Conservation (phyloP, 441 rosid genomes). For the Lepidium campestre region DNA sequence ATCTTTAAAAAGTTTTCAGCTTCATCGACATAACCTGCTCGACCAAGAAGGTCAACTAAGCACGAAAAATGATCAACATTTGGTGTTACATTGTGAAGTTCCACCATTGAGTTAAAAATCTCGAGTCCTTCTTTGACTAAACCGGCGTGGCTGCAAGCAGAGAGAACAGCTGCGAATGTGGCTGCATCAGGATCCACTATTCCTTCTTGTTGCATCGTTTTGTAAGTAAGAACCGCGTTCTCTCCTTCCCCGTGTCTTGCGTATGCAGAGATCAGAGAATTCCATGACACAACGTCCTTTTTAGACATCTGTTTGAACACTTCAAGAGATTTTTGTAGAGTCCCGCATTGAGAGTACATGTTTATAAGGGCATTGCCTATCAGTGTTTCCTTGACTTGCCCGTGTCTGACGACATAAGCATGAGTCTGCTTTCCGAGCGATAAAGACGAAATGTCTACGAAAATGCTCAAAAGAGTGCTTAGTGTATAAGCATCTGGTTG, state of each 20-base stretch:
- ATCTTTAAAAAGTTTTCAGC: conserved; percentile 35
- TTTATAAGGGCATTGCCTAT: conserved; percentile 47
- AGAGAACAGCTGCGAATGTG: conserved; percentile 47
- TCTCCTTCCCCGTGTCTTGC: conserved; percentile 57
- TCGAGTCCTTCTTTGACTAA: conserved; percentile 41
- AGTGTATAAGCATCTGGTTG: conserved; percentile 46
- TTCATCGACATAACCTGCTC: conserved; percentile 56
- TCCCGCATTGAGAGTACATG: conserved; percentile 54
- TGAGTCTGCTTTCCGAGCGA: conserved; percentile 45
- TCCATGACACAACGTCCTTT: conserved; percentile 53
- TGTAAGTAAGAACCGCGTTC: conserved; percentile 34
- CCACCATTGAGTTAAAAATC: conserved; percentile 42
- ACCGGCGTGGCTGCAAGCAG: conserved; percentile 62
- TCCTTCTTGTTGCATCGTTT: conserved; percentile 35
- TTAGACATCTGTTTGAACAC: conserved; percentile 37
- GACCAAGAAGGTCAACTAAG: conserved; percentile 57
- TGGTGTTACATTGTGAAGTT: conserved; percentile 26
- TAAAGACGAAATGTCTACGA: conserved; percentile 35
- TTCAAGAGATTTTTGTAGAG: conserved; percentile 31
- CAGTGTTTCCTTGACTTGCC: conserved; percentile 28
- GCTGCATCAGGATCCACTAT: conserved; percentile 41
- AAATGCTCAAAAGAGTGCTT: conserved; percentile 36
- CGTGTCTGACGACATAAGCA: conserved; percentile 34
- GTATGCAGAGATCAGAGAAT: conserved; percentile 47
- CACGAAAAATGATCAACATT: conserved; percentile 52